Evolutionary conservation across 495 filamentous ascomycete species (phyloP), one percentile per base, ranked within the genome.

Genomic region (Lepraria neglecta): DNA sequence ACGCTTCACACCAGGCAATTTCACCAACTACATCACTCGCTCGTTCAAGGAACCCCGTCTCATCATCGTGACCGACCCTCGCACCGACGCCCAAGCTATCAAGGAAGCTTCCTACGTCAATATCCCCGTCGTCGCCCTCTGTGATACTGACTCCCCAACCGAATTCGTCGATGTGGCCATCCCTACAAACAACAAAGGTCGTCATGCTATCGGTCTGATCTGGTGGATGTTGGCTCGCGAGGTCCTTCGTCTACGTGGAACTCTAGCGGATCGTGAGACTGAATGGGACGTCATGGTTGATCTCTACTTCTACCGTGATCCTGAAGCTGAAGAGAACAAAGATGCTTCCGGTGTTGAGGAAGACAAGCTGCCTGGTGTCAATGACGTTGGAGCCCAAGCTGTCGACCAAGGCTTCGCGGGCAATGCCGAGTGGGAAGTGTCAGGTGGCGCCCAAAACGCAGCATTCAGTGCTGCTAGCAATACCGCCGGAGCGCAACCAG

Each of bases 1-100:
- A 81, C 92, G 94, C 77, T 98, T 98, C 87, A 98, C 94, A 73
- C 94, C 94, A 72, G 94, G 94, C 84, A 96, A 95, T 77, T 98
- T 98, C 88, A 98, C 94, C 84, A 98, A 98, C 82, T 98, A 98
- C 89, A 98, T 97, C 87, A 98, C 94, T 76, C 95, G 94, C 74
- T 97, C 94, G 70, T 98, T 98, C 89, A 97, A 97, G 87, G 94
- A 98, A 82, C 94, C 94, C 73, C 95, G 94, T 75, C 85, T 98
- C 70, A 97, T 98, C 84, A 85, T 98, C 76, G 94, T 98, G 73
- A 98, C 94, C 77, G 94, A 98, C 76, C 94, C 94, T 70, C 95
- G 95, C 80, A 98, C 95, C 81, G 94, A 98, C 70, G 88, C 95
- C 72, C 94, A 98, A 84, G 94, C 94, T 72, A 97, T 98, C 87